Conservation (phyloP, 768 basidiomycete species). For the Paxillus ammoniavirescens region DNA sequence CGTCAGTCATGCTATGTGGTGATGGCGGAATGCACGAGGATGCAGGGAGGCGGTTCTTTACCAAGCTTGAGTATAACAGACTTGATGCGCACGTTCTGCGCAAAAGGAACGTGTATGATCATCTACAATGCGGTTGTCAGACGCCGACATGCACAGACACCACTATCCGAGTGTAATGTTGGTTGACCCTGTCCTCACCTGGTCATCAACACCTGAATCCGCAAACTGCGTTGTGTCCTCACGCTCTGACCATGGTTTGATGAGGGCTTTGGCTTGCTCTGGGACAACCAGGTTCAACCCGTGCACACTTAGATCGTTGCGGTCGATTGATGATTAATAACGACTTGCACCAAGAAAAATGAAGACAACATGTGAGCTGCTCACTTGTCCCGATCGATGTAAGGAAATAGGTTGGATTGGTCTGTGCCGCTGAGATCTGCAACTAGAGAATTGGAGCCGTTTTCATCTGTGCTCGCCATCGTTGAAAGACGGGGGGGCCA, state of each 20-base stretch:
- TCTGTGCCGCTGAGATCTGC: conserved; percentile 48
- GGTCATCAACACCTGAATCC: conserved; percentile 84
- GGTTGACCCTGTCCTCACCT: conserved; percentile 45
- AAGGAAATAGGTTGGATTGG: conserved; percentile 51
- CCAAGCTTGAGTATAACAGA: conserved; percentile 78
- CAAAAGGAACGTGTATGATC: conserved; percentile 80
- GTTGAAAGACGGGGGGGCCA: too few species aligned
- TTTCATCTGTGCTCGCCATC: conserved; percentile 14
- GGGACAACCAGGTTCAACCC: conserved; percentile 81
- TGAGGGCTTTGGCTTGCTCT: conserved; percentile 71
- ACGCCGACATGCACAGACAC: neutral
- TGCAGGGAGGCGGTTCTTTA: conserved; percentile 29
- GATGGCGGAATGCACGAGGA: conserved; percentile 9
- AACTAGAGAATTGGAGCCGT: conserved; percentile 40
- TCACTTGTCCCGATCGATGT: conserved; percentile 70
- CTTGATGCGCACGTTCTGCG: conserved; percentile 70
- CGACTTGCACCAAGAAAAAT: neutral
- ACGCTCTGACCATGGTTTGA: conserved; percentile 81
- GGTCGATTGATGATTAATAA: neutral
- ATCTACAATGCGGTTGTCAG: conserved; percentile 42
- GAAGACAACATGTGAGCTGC: conserved; percentile 19
- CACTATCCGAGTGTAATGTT: conserved; percentile 16
- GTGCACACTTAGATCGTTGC: conserved; percentile 53
- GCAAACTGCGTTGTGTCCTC: conserved; percentile 64
- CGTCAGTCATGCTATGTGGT: conserved; percentile 10